Conservation (phyloP, 1,284 basidiomycete species). For the Ganoderma lingzhi region DNA sequence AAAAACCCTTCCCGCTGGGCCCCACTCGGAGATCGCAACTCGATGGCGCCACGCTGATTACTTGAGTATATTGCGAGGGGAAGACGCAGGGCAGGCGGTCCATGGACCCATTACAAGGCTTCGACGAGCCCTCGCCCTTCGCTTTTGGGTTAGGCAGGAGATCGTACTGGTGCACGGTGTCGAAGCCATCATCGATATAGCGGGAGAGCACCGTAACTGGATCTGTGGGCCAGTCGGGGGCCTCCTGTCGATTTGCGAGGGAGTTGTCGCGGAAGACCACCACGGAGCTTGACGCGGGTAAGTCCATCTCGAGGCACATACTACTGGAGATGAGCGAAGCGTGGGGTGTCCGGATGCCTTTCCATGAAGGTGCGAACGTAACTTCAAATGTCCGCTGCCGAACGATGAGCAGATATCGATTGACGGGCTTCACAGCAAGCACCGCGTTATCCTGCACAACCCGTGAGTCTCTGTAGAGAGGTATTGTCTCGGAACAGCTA, state of each 20-base stretch:
- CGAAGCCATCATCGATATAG: constrained; percentile 36
- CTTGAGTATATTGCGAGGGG: constrained; percentile 36
- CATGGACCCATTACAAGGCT: constrained; percentile 1
- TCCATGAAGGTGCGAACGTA: constrained; percentile 39
- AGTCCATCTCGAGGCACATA: constrained; percentile 35
- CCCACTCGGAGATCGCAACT: constrained; percentile 40
- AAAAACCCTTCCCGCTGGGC: constrained; percentile 46
- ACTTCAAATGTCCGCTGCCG: constrained; percentile 41
- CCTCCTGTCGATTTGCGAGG: constrained; percentile 24
- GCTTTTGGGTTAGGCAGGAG: constrained; percentile 37
- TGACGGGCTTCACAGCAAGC: constrained; percentile 41
- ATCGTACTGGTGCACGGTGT: constrained; percentile 43
- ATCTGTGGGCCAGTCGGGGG: constrained; percentile 40
- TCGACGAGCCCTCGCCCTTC: constrained; percentile 5
- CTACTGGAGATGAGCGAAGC: constrained; percentile 15
- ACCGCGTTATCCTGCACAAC: constrained; percentile 34
- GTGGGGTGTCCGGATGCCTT: constrained; percentile 31
- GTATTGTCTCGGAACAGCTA: not conserved
- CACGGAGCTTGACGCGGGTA: constrained; percentile 38
- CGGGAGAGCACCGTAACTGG: constrained; percentile 44
- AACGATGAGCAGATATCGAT: constrained; percentile 42
- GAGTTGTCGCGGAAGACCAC: constrained; percentile 38
- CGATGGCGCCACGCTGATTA: constrained; percentile 42
- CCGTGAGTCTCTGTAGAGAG: not conserved
- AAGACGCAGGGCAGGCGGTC: constrained; percentile 39